A percentile compares a stretch with the other conserved stretches of the same genome.
These are phyloP conservation scores for Thermochaetoides thermophila DNA, from an alignment of 495 filamentous ascomycete genomes.

Conservation along the genomic window DNA sequence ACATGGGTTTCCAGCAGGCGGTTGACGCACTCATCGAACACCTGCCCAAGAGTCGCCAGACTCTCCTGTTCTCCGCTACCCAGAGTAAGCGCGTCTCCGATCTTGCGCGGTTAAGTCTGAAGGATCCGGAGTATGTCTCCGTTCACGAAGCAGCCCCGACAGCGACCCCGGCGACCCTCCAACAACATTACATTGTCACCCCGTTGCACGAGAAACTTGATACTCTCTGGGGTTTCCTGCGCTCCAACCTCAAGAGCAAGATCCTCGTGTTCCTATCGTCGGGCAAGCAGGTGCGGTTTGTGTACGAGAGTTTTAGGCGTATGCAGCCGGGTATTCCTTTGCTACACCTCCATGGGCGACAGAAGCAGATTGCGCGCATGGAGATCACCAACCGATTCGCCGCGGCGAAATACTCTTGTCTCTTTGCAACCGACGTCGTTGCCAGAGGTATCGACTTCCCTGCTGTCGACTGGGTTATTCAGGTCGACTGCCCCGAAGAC, in stretches of 20 bases:
- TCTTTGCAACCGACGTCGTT: constrained; percentile 91
- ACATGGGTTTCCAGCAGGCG: constrained; percentile 89
- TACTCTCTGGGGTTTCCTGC: constrained; percentile 82
- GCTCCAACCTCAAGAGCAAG: constrained; percentile 75
- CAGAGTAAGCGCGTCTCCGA: constrained; percentile 91
- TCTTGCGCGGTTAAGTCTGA: constrained; percentile 71
- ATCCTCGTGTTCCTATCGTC: constrained; percentile 89
- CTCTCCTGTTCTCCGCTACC: constrained; percentile 87
- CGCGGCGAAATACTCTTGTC: constrained; percentile 59
- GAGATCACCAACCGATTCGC: constrained; percentile 77
- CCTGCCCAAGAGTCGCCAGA: constrained; percentile 75
- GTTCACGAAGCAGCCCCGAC: constrained; percentile 70
- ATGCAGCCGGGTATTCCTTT: constrained; percentile 90
- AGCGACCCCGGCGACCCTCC: constrained; percentile 72
- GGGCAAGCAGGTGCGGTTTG: constrained; percentile 90
- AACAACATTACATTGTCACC: constrained; percentile 82
- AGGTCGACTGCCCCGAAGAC: constrained; percentile 90
- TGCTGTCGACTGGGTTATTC: constrained; percentile 94
- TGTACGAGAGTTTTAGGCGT: constrained; percentile 83
- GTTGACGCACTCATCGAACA: constrained; percentile 92
- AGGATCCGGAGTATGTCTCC: constrained; percentile 86
- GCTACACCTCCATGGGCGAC: constrained; percentile 87
- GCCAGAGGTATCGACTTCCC: constrained; percentile 92
- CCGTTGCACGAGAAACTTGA: constrained; percentile 79
- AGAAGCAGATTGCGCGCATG: constrained; percentile 76